These are phyloP conservation scores for Tinospora cordifolia DNA, from an alignment of 164 flowering plant species.

Conservation along the genomic window DNA sequence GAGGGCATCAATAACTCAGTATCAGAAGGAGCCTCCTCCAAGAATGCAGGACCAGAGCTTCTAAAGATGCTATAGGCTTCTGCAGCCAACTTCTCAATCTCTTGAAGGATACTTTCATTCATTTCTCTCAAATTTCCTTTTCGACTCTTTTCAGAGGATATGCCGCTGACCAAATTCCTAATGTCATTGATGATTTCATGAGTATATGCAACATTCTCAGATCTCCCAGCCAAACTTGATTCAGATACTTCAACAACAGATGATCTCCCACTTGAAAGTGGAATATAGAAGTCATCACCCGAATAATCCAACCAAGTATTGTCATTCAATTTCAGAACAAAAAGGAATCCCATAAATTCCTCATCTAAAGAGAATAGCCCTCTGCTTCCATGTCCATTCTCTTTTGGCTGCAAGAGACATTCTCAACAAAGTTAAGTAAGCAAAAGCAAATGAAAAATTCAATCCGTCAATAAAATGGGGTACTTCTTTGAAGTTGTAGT, in stretches of 20 bases:
- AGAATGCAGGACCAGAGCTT: slow-evolving; percentile 43
- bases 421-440: not conserved
- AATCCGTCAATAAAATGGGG: not conserved
- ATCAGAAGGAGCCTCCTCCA: slow-evolving; percentile 39
- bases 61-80: slow-evolving; percentile 96
- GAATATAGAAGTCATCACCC: slow-evolving; percentile 75
- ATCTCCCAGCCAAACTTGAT: slow-evolving; percentile 11
- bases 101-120: slow-evolving; percentile 76
- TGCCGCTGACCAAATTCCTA: slow-evolving; percentile 63
- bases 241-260: slow-evolving; percentile 11
- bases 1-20: slow-evolving; percentile 35
- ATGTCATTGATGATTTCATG: slow-evolving; percentile 73
- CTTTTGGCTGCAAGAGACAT: slow-evolving; percentile 50
- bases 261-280: slow-evolving; percentile 35
- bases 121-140: slow-evolving; percentile 53
- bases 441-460: not conserved
- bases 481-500: not conserved
- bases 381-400: slow-evolving; percentile 45
- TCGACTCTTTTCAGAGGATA: slow-evolving; percentile 52
- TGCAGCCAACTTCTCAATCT: slow-evolving; percentile 95
- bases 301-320: slow-evolving; percentile 61
- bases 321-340: slow-evolving; percentile 74
- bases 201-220: slow-evolving; percentile 38
- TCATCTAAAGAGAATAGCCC: slow-evolving; percentile 60
- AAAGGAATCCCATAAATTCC: slow-evolving; percentile 52